phyloP scores from a whole-genome alignment of 129 eudicot species.

The Escallonia herrerae region DNA sequence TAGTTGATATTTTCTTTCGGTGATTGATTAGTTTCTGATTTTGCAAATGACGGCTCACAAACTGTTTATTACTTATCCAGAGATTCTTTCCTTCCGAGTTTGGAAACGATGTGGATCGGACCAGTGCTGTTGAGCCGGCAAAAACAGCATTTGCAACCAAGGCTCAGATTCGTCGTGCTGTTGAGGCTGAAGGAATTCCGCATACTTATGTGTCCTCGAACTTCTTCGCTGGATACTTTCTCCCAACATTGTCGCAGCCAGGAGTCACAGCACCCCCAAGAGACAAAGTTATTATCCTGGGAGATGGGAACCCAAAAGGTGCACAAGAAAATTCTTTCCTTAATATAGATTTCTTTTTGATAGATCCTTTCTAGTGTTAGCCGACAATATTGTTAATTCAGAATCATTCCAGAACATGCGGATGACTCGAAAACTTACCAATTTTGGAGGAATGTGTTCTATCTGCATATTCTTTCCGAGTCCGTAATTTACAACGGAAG shows the following conservation, averaged over 20 bases:
- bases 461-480: too few species aligned
- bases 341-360: too few species aligned
- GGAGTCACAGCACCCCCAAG: conserved; percentile 40
- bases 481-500: too few species aligned
- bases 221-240: conserved; percentile 35
- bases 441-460: too few species aligned
- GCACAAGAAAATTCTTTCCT: background rate
- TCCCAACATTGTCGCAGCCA: conserved; percentile 33
- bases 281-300: conserved; percentile 40
- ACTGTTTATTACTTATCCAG: conserved; percentile 3
- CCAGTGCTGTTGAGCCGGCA: conserved; percentile 39
- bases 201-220: conserved; percentile 32
- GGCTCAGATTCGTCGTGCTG: conserved; percentile 33
- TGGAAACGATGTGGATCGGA: conserved; percentile 41
- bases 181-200: conserved; percentile 40
- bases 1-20: too few species aligned
- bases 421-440: too few species aligned
- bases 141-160: conserved; percentile 26
- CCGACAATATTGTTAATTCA: too few species aligned
- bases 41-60: background rate
- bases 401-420: too few species aligned
- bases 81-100: conserved; percentile 47
- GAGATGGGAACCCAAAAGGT: conserved; percentile 51
- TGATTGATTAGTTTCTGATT: background rate
- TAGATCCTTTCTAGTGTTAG: too few species aligned